Conservation (phyloP, 495 filamentous ascomycete species). For the Neurospora sublineolata region DNA sequence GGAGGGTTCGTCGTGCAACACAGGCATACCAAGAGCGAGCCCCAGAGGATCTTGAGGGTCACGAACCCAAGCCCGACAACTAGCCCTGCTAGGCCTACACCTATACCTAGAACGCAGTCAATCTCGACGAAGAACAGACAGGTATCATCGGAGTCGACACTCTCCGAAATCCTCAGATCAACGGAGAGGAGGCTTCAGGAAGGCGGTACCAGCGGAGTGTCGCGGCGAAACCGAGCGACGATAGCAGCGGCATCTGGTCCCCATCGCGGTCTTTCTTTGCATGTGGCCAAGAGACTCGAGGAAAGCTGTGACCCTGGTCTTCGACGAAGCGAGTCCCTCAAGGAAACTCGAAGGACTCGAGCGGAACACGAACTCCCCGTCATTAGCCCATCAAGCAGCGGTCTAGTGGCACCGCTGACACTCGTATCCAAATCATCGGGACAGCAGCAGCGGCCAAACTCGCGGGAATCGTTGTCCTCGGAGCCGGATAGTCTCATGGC, state of each 20-base stretch:
- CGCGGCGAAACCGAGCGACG: conserved; percentile 15
- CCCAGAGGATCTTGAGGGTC: conserved; percentile 1
- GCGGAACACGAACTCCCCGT: background rate
- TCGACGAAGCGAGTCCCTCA: background rate
- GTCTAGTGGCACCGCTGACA: background rate
- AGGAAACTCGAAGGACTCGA: background rate
- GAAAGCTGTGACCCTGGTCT: background rate
- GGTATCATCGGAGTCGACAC: conserved; percentile 27
- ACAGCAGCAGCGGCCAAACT: conserved; percentile 15
- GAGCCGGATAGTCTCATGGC: conserved; percentile 22
- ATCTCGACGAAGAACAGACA: conserved; percentile 11
- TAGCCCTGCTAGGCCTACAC: conserved; percentile 5
- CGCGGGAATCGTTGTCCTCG: conserved; percentile 24
- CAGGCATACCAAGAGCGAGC: background rate
- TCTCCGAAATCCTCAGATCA: conserved; percentile 30
- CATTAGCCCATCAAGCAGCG: background rate
- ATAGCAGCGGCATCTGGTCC: background rate
- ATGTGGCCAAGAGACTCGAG: background rate
- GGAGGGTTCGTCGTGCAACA: background rate
- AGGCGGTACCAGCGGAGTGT: conserved; percentile 13
- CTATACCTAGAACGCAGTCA: conserved; percentile 8
- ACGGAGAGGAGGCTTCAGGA: conserved; percentile 32
- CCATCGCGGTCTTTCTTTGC: background rate
- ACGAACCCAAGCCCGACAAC: background rate
- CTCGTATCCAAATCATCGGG: background rate